These are phyloP conservation scores for Rhododendron kiyosumense DNA, from an alignment of 148 eudicot genomes.

Conservation along the genomic window DNA sequence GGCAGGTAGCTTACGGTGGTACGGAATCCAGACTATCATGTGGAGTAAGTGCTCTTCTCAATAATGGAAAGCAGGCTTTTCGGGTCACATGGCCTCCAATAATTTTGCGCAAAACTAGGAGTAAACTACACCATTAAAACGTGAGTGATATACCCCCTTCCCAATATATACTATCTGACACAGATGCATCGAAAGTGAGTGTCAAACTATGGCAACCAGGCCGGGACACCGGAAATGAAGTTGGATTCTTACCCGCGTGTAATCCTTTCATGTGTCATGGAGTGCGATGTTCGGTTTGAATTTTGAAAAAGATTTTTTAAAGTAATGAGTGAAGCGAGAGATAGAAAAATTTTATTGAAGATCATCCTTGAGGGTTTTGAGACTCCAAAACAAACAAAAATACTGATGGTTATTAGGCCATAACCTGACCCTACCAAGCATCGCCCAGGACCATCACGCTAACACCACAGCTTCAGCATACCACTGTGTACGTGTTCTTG, in stretches of 20 bases:
- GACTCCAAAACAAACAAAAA: too few relatives aligned
- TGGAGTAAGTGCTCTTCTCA: too few relatives aligned
- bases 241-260: not conserved
- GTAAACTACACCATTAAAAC: not conserved
- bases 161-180: not conserved
- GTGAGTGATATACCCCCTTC: not conserved
- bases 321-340: too few relatives aligned
- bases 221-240: not conserved
- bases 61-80: too few relatives aligned
- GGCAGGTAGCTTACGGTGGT: too few relatives aligned
- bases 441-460: not conserved
- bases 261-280: not conserved
- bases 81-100: not conserved
- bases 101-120: not conserved
- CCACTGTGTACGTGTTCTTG: not conserved
- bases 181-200: not conserved
- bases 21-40: too few relatives aligned
- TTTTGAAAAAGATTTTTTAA: too few relatives aligned
- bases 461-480: not conserved
- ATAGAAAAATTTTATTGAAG: too few relatives aligned
- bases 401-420: not conserved
- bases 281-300: too few relatives aligned
- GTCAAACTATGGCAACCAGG: not conserved
- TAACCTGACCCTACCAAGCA: not conserved
- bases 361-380: fast-evolving